These are phyloP conservation scores for Abrus precatorius DNA, from an alignment of 306 rosid species.

Conservation along the genomic window DNA sequence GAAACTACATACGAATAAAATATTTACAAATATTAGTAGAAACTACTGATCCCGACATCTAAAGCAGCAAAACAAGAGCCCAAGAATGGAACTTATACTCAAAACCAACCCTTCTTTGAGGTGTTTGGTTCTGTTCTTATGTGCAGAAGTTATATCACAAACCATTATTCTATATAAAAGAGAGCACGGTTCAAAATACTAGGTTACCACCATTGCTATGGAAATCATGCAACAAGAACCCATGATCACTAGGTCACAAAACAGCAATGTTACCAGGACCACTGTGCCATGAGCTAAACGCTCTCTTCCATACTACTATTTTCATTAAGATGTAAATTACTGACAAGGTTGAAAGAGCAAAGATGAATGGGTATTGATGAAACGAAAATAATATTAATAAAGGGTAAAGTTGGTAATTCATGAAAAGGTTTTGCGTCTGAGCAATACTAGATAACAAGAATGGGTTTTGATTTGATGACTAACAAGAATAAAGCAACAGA, in stretches of 20 bases:
- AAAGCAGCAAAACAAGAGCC: slow-evolving; percentile 26
- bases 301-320: neutral
- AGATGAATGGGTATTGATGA: neutral
- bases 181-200: neutral
- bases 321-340: neutral
- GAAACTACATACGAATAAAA: slow-evolving; percentile 10
- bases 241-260: slow-evolving; percentile 2
- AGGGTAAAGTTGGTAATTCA: slow-evolving; percentile 1
- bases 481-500: slow-evolving; percentile 18
- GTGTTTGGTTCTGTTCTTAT: neutral
- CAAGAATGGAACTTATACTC: slow-evolving; percentile 28
- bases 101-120: slow-evolving; percentile 4
- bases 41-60: neutral
- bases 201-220: slow-evolving; percentile 8
- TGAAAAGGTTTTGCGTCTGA: neutral
- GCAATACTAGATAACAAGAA: neutral
- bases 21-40: slow-evolving; percentile 25
- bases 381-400: neutral
- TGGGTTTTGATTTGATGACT: neutral
- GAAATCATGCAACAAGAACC: neutral
- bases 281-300: neutral
- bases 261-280: slow-evolving; percentile 15
- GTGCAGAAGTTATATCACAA: neutral
- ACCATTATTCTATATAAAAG: slow-evolving; percentile 15
- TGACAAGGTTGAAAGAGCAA: neutral